Evolutionary conservation across 1,284 basidiomycete species (phyloP).

Genomic region (Melanopsichium pennsylvanicum): DNA sequence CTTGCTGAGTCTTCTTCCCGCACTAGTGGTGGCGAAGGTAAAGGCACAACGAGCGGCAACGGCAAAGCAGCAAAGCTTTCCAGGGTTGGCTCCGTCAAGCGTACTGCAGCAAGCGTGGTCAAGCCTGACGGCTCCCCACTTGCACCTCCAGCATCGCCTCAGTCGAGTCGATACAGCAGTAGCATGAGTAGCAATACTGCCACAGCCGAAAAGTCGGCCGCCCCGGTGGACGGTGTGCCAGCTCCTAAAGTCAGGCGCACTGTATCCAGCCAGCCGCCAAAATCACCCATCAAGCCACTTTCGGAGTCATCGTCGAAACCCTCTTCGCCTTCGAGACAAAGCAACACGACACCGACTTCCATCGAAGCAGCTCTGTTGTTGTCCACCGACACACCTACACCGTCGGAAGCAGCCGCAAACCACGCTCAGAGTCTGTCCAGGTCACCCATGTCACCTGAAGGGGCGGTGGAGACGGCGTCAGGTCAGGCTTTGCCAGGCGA

Average conservation of each 20-base stretch:
- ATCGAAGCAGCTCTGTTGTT: constrained; percentile 34
- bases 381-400: constrained; percentile 34
- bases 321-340: constrained; percentile 6
- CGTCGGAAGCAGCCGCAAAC: constrained; percentile 28
- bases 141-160: constrained; percentile 2
- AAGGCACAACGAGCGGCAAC: background rate
- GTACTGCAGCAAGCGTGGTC: constrained; percentile 6
- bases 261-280: constrained; percentile 11
- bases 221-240: constrained; percentile 5
- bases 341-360: constrained; percentile 15
- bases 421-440: constrained; percentile 18
- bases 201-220: constrained; percentile 7
- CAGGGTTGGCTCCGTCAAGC: constrained; percentile 15
- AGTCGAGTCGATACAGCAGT: background rate
- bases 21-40: background rate
- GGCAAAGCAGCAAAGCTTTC: background rate
- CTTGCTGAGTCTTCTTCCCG: background rate
- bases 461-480: constrained; percentile 24
- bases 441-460: constrained; percentile 21
- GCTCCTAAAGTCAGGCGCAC: constrained; percentile 34
- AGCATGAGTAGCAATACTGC: constrained; percentile 3
- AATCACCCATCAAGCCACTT: constrained; percentile 2
- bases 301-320: constrained; percentile 10
- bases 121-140: constrained; percentile 1
- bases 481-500: constrained; percentile 32